A percentile compares a stretch with the other conserved stretches of the same genome.
Evolutionary conservation across 177 flowering plant species (phyloP).

Genomic region (Vitis hybrid): DNA sequence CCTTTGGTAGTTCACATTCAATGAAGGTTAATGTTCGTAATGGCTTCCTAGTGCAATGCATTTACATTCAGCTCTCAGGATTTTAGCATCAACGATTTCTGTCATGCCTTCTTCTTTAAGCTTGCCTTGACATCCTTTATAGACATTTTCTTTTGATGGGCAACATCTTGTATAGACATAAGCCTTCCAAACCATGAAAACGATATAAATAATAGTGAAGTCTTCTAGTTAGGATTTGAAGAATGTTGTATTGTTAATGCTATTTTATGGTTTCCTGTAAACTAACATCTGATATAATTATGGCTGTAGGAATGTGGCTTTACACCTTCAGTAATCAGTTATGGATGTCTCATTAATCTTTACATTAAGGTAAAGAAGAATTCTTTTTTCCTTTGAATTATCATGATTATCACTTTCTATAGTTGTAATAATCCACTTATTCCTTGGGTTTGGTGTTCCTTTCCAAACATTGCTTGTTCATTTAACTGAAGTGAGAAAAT

Average conservation of each 20-base stretch:
- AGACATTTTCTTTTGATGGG: too few relatives aligned
- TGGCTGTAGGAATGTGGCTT: conserved; percentile 85
- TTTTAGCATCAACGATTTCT: too few relatives aligned
- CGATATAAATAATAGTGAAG: too few relatives aligned
- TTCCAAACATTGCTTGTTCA: neutral
- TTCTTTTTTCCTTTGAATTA: conserved; percentile 1
- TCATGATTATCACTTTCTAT: neutral
- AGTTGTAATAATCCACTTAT: too few relatives aligned
- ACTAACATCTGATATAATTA: neutral
- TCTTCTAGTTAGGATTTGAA: neutral
- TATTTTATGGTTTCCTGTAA: neutral
- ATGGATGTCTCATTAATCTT: conserved; percentile 92
- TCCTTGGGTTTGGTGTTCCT: neutral
- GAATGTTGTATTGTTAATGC: neutral
- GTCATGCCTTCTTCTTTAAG: too few relatives aligned
- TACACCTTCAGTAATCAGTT: conserved; percentile 78
- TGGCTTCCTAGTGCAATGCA: too few relatives aligned
- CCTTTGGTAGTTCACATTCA: too few relatives aligned
- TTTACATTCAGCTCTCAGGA: too few relatives aligned
- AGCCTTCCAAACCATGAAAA: too few relatives aligned
- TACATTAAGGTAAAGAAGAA: conserved; percentile 60
- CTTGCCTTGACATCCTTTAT: too few relatives aligned
- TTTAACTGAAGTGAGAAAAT: neutral
- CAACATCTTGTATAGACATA: too few relatives aligned
- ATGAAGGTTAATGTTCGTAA: too few relatives aligned